A percentile compares a stretch with the other conserved stretches of the same genome.
Evolutionary conservation across 2,329 filamentous ascomycete genomes (phyloP).

Genomic region (Eutypa lata): DNA sequence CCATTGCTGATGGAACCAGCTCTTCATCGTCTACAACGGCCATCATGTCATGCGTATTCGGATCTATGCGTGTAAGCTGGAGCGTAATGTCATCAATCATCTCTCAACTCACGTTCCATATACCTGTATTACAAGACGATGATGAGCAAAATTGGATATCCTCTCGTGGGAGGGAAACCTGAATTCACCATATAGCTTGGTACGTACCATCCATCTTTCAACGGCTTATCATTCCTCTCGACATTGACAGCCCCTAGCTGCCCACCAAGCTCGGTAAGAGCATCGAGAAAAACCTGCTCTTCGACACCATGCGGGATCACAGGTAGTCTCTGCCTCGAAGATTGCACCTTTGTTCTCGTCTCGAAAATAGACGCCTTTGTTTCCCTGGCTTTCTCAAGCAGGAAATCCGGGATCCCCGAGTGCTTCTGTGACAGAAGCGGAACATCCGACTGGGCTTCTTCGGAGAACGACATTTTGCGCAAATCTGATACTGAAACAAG

Average conservation of each 20-base stretch:
- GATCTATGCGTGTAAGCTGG: slow-evolving; percentile 21
- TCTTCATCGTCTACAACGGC: slow-evolving; percentile 42
- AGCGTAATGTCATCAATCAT: neutral
- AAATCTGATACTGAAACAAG: too few relatives aligned
- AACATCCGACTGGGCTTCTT: slow-evolving; percentile 26
- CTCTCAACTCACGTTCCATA: slow-evolving; percentile 24
- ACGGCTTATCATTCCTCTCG: slow-evolving; percentile 37
- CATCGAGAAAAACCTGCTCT: slow-evolving; percentile 26
- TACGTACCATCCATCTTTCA: slow-evolving; percentile 37
- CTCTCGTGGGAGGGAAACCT: too few relatives aligned
- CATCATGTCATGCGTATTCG: slow-evolving; percentile 40
- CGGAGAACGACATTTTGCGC: slow-evolving; percentile 12
- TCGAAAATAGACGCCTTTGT: slow-evolving; percentile 33
- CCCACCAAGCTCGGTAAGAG: slow-evolving; percentile 32
- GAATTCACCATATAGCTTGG: too few relatives aligned
- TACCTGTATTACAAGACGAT: slow-evolving; percentile 16
- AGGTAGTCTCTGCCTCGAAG: slow-evolving; percentile 25
- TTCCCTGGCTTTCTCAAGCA: slow-evolving; percentile 33
- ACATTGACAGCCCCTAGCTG: slow-evolving; percentile 35
- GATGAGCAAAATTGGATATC: slow-evolving; percentile 1
- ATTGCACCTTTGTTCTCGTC: slow-evolving; percentile 29
- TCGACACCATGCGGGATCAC: slow-evolving; percentile 38
- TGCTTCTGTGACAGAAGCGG: slow-evolving; percentile 35
- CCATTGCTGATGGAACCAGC: slow-evolving; percentile 41
- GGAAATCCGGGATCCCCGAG: slow-evolving; percentile 35